These are phyloP conservation scores for Candida albicans DNA, from an alignment of 1,139 yeast genomes.

Conservation along the genomic window DNA sequence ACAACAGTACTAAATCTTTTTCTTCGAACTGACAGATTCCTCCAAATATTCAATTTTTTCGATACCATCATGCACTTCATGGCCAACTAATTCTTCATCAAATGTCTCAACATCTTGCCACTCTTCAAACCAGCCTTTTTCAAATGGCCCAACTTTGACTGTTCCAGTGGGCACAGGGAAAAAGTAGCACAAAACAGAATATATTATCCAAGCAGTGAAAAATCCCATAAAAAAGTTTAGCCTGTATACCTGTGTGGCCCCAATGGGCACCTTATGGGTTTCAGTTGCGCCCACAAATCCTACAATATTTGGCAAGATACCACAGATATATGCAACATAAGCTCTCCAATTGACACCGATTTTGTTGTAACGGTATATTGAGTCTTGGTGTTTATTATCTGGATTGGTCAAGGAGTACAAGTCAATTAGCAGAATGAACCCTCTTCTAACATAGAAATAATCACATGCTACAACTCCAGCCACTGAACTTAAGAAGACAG, in stretches of 20 bases:
- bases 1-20: not conserved
- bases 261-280: conserved; percentile 64
- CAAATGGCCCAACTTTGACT: conserved; percentile 51
- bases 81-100: conserved; percentile 46
- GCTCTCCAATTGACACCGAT: conserved; percentile 84
- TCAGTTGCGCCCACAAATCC: conserved; percentile 87
- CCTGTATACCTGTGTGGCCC: conserved; percentile 72
- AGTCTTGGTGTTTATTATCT: conserved; percentile 26
- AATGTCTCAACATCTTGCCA: conserved; percentile 63
- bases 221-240: conserved; percentile 79
- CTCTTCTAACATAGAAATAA: conserved; percentile 75
- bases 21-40: not conserved
- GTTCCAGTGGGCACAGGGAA: conserved; percentile 60
- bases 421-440: conserved; percentile 63
- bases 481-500: conserved; percentile 83
- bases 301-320: conserved; percentile 78
- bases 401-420: conserved; percentile 50
- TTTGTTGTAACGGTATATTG: conserved; percentile 59
- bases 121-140: conserved; percentile 66
- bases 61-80: conserved; percentile 27
- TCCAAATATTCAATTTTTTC: conserved; percentile 9
- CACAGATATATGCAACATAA: conserved; percentile 66
- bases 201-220: conserved; percentile 51
- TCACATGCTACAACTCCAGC: conserved; percentile 83
- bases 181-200: conserved; percentile 48